Conservation (phyloP, 1,284 basidiomycete species). For the Sanguinoderma infundibulare region DNA sequence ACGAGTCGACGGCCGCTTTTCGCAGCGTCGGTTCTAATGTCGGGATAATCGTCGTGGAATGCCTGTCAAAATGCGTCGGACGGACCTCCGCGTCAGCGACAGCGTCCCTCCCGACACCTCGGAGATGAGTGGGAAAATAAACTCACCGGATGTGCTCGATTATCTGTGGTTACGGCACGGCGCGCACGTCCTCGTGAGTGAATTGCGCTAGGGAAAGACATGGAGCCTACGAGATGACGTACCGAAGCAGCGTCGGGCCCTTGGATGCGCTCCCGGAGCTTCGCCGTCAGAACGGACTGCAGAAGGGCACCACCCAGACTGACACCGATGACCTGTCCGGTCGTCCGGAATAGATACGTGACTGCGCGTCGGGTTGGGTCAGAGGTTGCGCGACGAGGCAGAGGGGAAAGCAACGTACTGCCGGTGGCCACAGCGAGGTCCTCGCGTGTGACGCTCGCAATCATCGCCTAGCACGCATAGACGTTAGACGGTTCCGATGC, state of each 20-base stretch:
- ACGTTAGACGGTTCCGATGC: conserved; percentile 11
- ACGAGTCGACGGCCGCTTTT: conserved; percentile 80
- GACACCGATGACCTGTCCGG: conserved; percentile 90
- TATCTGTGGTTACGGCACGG: conserved; percentile 45
- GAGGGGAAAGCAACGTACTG: conserved; percentile 56
- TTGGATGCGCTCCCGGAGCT: conserved; percentile 74
- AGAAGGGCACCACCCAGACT: conserved; percentile 82
- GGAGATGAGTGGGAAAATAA: conserved; percentile 3
- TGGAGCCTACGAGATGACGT: conserved; percentile 13
- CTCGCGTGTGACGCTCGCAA: conserved; percentile 78
- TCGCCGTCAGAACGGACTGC: conserved; percentile 73
- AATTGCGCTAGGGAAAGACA: not conserved
- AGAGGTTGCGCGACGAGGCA: conserved; percentile 1
- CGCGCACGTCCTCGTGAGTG: not conserved
- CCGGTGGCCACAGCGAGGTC: conserved; percentile 89
- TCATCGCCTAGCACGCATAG: conserved; percentile 68
- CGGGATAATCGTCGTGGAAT: conserved; percentile 82
- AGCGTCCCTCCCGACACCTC: not conserved
- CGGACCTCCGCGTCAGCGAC: conserved; percentile 2
- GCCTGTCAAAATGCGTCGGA: conserved; percentile 48
- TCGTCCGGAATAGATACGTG: conserved; percentile 89
- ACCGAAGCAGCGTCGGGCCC: conserved; percentile 76
- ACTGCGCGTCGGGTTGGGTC: conserved; percentile 49
- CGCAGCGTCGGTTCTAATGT: conserved; percentile 64
- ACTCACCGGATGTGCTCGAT: conserved; percentile 72